Percentiles rank a stretch among this genome's conserved stretches.
phyloP scores from a whole-genome alignment of 257 asterid species.

The Ophiorrhiza pumila region DNA sequence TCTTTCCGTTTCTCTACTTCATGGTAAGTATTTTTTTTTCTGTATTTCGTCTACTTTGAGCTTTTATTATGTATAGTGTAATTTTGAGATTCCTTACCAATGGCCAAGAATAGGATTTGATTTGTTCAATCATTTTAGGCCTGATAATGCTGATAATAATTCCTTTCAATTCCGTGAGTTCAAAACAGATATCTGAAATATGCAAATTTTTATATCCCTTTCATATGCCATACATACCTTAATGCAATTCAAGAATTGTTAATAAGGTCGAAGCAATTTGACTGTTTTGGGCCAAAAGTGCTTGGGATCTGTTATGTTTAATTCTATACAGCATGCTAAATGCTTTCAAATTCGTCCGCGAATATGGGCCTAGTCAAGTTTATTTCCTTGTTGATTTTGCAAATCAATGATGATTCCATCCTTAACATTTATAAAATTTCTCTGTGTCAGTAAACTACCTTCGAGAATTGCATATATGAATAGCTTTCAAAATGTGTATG shows the following conservation, averaged over 20 bases:
- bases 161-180: background rate
- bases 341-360: background rate
- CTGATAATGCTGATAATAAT: background rate
- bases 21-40: conserved; percentile 14
- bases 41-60: background rate
- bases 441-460: background rate
- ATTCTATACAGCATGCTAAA: background rate
- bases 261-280: background rate
- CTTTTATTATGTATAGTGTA: background rate
- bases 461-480: background rate
- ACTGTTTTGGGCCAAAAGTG: background rate
- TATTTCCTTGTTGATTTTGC: background rate
- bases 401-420: background rate
- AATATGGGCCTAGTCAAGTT: background rate
- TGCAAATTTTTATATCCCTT: background rate
- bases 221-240: background rate
- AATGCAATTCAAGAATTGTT: background rate
- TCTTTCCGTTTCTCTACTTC: conserved; percentile 27
- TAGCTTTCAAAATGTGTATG: too few species aligned
- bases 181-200: background rate
- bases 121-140: background rate
- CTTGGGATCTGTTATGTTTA: background rate
- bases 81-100: background rate
- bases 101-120: background rate
- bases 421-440: too few species aligned